Base-by-base conservation (phyloP, 345 rosid genomes). In the Eutrema yunnanense region DNA sequence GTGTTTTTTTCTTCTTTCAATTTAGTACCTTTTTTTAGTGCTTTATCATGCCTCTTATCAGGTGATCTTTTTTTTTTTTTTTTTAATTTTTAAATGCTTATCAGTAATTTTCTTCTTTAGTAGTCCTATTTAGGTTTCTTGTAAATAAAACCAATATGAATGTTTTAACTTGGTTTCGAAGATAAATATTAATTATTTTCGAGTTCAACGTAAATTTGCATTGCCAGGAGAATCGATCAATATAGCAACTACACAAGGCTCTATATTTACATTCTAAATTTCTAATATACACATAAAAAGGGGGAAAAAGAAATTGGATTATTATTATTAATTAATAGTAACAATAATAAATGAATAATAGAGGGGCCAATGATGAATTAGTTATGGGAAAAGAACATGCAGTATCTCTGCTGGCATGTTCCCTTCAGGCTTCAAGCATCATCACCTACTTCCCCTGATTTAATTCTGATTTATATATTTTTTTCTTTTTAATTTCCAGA, bases 311-410 rank as follows among this genome's bases (percentile, higher is more conserved):
- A 29, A 61, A 40, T 14, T 41, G 55, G 44, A 59, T 42, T 13
- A 53, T 40, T 41, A 60, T 65, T 30, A 52, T 8, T 44, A 36
- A 52, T 8, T 44, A 36, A 19, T 43, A 42, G 7, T 37, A 52
- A 40, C 1, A 13, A 40, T 2, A 13, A n/a, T n/a, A n/a, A 14
- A 26, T 26, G 65, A 61, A 62, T 67, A 62, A 63, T 62, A 42
- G 79, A 55, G 75, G 67, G 75, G 32, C 64, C 80, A 76, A 76
- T 70, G 75, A 70, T 76, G 75, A 76, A 76, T 57, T 64, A 71
- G 75, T 56, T 55, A 70, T n/a, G 72, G 67, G 76, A 57, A 72
- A 71, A 70, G 72, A 70, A 64, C 76, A 71, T 76, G 66, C 60
- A 63, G 14, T 55, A 9, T 70, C 54, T 32, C 54, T 32, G 75